These are phyloP conservation scores for Paramecium tetraurelia DNA, from an alignment of 73 alveolate genomes.

Conservation along the genomic window DNA sequence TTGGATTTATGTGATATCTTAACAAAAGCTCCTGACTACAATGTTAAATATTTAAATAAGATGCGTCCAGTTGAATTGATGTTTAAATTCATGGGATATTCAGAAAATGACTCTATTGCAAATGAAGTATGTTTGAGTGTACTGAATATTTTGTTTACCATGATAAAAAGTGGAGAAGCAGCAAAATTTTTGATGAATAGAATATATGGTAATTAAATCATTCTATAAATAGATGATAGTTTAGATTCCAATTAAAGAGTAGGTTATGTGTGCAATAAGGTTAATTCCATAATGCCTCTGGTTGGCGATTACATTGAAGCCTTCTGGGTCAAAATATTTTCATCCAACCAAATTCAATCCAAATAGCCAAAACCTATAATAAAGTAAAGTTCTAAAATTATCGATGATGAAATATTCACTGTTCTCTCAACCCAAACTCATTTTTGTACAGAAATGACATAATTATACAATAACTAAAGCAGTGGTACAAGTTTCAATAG, in stretches of 20 bases:
- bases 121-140: background rate
- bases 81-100: background rate
- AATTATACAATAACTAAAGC: background rate
- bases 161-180: background rate
- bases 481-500: slow-evolving; percentile 59
- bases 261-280: background rate
- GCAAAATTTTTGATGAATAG: slow-evolving; percentile 9
- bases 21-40: slow-evolving; percentile 9
- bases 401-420: background rate
- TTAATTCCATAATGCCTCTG: background rate
- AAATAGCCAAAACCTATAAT: background rate
- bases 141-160: background rate
- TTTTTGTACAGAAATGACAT: background rate
- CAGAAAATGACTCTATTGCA: background rate
- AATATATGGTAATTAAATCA: slow-evolving; percentile 4
- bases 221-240: slow-evolving; percentile 1
- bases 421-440: background rate
- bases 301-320: background rate
- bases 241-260: background rate
- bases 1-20: background rate
- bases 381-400: background rate
- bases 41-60: background rate
- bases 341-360: background rate
- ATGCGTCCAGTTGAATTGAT: slow-evolving; percentile 7
- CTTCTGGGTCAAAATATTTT: background rate